Evolutionary conservation across 2,329 filamentous ascomycete genomes (phyloP).

Genomic region (Elsinoe batatas): DNA sequence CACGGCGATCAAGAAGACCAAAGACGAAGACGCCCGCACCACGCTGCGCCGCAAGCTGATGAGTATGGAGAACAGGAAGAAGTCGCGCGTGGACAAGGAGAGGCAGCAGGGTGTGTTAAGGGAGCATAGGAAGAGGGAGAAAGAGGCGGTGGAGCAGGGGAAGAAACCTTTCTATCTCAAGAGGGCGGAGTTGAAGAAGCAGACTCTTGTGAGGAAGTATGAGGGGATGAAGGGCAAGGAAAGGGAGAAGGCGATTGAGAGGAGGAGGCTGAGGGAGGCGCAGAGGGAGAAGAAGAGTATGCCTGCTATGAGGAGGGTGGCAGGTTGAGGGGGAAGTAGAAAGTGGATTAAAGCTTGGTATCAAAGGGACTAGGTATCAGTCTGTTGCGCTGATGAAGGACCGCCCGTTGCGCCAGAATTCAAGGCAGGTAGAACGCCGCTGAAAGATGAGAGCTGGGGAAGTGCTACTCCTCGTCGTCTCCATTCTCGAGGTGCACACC

Average conservation of each 20-base stretch:
- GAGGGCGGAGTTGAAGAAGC: slow-evolving; percentile 79
- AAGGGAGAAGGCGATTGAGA: slow-evolving; percentile 73
- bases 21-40: slow-evolving; percentile 56
- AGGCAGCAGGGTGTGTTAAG: slow-evolving; percentile 58
- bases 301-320: slow-evolving; percentile 24
- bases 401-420: not conserved
- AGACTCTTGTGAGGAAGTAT: slow-evolving; percentile 68
- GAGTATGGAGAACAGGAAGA: slow-evolving; percentile 69
- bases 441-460: not conserved
- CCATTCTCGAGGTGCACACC: slow-evolving; percentile 16
- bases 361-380: slow-evolving; percentile 5
- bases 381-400: slow-evolving; percentile 1
- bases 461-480: slow-evolving; percentile 12
- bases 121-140: slow-evolving; percentile 73
- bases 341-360: slow-evolving; percentile 11
- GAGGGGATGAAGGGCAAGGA: slow-evolving; percentile 75
- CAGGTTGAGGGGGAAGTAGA: not conserved
- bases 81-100: slow-evolving; percentile 60
- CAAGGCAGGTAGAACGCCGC: not conserved
- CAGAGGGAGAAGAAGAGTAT: slow-evolving; percentile 66
- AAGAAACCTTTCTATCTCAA: slow-evolving; percentile 93
- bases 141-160: slow-evolving; percentile 72
- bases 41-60: slow-evolving; percentile 61
- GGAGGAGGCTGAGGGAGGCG: slow-evolving; percentile 79
- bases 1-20: slow-evolving; percentile 55